phyloP scores from a whole-genome alignment of 768 basidiomycete species.

The Hypholoma fasciculare region DNA sequence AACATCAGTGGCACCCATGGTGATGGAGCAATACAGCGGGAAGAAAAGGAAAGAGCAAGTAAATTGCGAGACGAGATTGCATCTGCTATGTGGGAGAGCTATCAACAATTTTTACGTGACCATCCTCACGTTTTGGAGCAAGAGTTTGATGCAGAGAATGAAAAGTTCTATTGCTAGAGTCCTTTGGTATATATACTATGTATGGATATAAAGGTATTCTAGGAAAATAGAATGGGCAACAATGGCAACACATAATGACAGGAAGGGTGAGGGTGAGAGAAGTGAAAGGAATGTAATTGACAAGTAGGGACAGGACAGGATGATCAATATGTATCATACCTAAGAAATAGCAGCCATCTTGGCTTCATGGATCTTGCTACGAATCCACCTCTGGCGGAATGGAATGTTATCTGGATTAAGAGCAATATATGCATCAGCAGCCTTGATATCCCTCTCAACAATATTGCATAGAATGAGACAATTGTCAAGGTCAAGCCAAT shows the following conservation, averaged over 20 bases:
- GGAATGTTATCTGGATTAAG: no score
- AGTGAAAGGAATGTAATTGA: conserved; percentile 11
- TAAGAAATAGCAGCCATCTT: no score
- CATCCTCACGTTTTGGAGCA: conserved; percentile 8
- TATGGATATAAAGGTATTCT: no score
- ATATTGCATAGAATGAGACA: conserved; percentile 9
- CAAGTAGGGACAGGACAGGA: no score
- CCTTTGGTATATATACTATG: background rate
- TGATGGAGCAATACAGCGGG: conserved; percentile 7
- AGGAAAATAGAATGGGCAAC: no score
- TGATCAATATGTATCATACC: no score
- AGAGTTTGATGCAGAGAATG: conserved; percentile 2
- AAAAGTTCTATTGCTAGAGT: conserved; percentile 1
- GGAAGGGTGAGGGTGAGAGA: no score
- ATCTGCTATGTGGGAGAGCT: conserved; percentile 16
- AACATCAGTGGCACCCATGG: no score
- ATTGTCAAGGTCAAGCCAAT: conserved; percentile 12
- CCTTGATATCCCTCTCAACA: conserved; percentile 14
- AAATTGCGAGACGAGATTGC: conserved; percentile 13
- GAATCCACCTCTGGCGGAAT: no score
- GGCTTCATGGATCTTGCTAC: no score
- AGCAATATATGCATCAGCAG: conserved; percentile 5
- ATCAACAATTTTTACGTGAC: conserved; percentile 10
- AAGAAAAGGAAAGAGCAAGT: conserved; percentile 13
- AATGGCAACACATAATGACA: no score